phyloP scores from a whole-genome alignment of 768 basidiomycete species.

The Daedaleopsis nitida region DNA sequence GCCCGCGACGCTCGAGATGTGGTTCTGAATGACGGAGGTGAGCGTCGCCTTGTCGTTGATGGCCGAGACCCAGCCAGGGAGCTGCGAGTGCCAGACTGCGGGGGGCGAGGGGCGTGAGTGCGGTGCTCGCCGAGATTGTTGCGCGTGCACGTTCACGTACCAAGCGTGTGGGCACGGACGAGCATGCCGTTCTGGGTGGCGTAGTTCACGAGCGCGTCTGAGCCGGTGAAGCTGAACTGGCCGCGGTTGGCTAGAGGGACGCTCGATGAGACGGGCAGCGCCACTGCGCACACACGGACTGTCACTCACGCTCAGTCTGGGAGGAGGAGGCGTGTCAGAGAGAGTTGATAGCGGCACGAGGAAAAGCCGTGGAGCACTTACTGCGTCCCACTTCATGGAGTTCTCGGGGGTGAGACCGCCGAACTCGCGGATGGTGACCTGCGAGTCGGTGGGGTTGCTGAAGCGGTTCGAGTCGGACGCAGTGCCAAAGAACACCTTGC shows the following conservation, averaged over 20 bases:
- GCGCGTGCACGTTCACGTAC: slow-evolving; percentile 7
- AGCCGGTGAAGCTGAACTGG: slow-evolving; percentile 30
- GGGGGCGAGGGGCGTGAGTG: background rate
- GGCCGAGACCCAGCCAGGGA: slow-evolving; percentile 32
- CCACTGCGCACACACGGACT: background rate
- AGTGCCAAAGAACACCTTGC: slow-evolving; percentile 34
- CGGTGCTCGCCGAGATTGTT: background rate
- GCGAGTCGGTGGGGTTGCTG: slow-evolving; percentile 28
- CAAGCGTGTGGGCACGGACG: slow-evolving; percentile 35
- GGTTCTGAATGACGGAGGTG: slow-evolving; percentile 36
- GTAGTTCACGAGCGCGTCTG: slow-evolving; percentile 35
- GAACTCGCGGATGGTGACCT: slow-evolving; percentile 31
- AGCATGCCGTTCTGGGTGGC: slow-evolving; percentile 31
- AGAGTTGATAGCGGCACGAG: background rate
- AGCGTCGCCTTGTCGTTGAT: slow-evolving; percentile 29
- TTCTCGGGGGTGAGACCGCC: slow-evolving; percentile 37
- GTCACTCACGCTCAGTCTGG: slow-evolving; percentile 28
- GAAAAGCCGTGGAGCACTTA: slow-evolving; percentile 3
- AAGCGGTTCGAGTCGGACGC: slow-evolving; percentile 31
- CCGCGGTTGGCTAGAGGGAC: slow-evolving; percentile 22
- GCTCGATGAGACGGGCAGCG: background rate
- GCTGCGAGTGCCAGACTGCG: slow-evolving; percentile 37
- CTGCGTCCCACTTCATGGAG: slow-evolving; percentile 37
- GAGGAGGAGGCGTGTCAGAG: background rate
- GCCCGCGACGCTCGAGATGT: slow-evolving; percentile 35